phyloP scores from a whole-genome alignment of 768 basidiomycete genomes.

The Suillus plorans region DNA sequence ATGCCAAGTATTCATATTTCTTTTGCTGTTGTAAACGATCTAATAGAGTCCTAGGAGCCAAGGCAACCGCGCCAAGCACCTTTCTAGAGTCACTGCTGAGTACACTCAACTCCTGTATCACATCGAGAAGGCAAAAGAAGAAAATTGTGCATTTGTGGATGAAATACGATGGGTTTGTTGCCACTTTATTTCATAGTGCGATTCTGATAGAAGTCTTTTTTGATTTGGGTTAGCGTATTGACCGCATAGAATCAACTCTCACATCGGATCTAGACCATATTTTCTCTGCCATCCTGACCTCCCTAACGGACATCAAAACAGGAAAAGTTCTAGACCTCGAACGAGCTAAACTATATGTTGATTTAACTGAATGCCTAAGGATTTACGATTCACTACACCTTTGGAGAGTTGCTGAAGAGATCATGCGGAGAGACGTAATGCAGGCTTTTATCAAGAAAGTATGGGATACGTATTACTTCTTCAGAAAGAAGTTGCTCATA shows the following conservation, averaged over 20 bases:
- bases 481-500: constrained; percentile 7
- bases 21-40: not conserved
- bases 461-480: constrained; percentile 11
- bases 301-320: constrained; percentile 49
- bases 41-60: constrained; percentile 42
- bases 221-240: constrained; percentile 61
- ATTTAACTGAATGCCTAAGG: constrained; percentile 74
- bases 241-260: constrained; percentile 80
- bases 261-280: constrained; percentile 85
- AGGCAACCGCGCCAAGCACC: constrained; percentile 73
- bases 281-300: constrained; percentile 60
- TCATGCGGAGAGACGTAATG: constrained; percentile 71
- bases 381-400: constrained; percentile 80
- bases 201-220: not conserved
- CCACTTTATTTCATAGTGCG: constrained; percentile 10
- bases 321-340: constrained; percentile 61
- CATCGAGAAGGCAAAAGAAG: constrained; percentile 72
- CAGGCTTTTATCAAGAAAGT: constrained; percentile 79
- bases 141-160: constrained; percentile 77
- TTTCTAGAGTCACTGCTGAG: constrained; percentile 83
- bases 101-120: constrained; percentile 94
- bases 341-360: constrained; percentile 57
- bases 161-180: constrained; percentile 81
- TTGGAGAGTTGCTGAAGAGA: constrained; percentile 88
- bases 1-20: constrained; percentile 30